phyloP scores from a whole-genome alignment of 2,329 filamentous ascomycete genomes.

The Simplicillium aogashimaense region DNA sequence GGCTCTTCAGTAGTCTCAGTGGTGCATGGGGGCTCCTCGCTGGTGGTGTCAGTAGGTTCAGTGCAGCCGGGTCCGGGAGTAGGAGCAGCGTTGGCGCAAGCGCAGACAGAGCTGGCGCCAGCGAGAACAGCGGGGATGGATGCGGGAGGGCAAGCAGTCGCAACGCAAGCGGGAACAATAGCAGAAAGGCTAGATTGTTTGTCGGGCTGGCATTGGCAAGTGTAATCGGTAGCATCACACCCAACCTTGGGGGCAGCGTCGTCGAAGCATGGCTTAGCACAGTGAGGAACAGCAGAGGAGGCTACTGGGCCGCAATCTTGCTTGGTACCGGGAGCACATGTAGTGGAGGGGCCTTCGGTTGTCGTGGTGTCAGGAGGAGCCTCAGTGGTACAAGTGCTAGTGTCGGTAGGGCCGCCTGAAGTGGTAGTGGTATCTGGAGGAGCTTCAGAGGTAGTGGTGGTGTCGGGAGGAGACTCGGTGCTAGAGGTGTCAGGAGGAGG shows the following conservation, averaged over 20 bases:
- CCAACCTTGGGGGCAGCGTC: conserved; percentile 12
- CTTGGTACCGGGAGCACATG: neutral
- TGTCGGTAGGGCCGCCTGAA: neutral
- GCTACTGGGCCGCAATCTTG: conserved; percentile 10
- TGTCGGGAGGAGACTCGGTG: neutral
- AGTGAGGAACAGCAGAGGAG: conserved; percentile 11
- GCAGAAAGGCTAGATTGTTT: conserved; percentile 9
- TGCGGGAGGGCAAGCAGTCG: conserved; percentile 10
- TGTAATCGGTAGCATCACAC: conserved; percentile 12
- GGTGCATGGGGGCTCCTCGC: too few species aligned
- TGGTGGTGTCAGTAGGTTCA: neutral
- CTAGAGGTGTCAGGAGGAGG: neutral
- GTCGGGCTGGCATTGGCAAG: conserved; percentile 13
- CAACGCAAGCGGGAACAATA: conserved; percentile 13
- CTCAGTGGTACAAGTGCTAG: neutral
- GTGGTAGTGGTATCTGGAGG: neutral
- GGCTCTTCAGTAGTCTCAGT: too few species aligned
- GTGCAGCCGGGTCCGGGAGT: neutral
- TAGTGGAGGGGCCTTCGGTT: neutral
- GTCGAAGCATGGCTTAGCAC: conserved; percentile 13
- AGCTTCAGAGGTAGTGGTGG: neutral
- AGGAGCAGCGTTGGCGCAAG: conserved; percentile 8
- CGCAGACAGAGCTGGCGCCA: conserved; percentile 13
- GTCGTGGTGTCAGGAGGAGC: neutral
- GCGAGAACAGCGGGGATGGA: conserved; percentile 11